These are phyloP conservation scores for Sequoia sempervirens DNA, from an alignment of 75 land plant genomes.

Conservation along the genomic window DNA sequence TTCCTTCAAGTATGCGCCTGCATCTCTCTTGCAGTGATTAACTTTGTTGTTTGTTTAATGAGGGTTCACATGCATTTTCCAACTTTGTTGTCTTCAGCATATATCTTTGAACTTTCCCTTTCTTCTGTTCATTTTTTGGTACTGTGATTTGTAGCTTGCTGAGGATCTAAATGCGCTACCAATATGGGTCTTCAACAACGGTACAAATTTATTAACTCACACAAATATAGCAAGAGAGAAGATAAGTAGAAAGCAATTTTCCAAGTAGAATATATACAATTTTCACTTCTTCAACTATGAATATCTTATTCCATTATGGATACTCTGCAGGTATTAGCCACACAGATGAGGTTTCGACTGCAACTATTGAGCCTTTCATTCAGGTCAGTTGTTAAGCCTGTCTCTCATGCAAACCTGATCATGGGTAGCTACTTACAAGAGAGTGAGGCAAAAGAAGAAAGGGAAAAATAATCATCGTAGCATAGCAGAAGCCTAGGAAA, in stretches of 20 bases:
- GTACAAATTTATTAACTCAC: constrained; percentile 26
- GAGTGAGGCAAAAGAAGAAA: not conserved
- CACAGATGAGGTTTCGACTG: constrained; percentile 58
- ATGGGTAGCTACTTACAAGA: not conserved
- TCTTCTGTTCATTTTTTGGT: constrained; percentile 1
- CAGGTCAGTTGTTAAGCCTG: constrained; percentile 36
- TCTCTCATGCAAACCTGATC: not conserved
- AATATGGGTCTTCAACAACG: constrained; percentile 91
- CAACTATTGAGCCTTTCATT: constrained; percentile 65
- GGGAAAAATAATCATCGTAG: not conserved
- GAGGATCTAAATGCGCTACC: constrained; percentile 82
- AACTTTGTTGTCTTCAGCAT: not conserved
- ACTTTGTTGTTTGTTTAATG: not conserved
- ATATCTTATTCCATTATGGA: not conserved
- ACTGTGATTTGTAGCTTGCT: constrained; percentile 55
- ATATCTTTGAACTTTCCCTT: not conserved
- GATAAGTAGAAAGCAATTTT: not conserved
- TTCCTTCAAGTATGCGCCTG: constrained; percentile 64
- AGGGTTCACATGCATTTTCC: not conserved
- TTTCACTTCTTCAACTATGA: not conserved
- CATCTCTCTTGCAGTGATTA: not conserved
- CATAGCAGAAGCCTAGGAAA: not conserved
- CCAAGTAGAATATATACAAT: not conserved
- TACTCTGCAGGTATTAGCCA: constrained; percentile 74
- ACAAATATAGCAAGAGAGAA: not conserved